These are phyloP conservation scores for Rhodotorula sp. DNA, from an alignment of 1,284 basidiomycete species.

Conservation along the genomic window DNA sequence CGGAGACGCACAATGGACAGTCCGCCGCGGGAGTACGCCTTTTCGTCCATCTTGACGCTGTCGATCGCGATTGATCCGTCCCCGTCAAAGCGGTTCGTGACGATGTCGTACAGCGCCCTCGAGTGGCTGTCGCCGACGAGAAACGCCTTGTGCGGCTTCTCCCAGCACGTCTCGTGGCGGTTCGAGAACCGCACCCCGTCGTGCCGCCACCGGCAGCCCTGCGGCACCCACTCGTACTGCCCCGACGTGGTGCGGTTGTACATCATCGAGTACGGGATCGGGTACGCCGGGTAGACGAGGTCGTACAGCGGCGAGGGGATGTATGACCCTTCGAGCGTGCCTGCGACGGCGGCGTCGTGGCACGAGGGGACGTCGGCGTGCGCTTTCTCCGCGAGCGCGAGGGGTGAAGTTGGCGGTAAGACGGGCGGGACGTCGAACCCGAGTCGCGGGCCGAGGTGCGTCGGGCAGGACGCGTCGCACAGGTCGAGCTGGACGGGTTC, in stretches of 20 bases:
- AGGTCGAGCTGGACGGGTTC: conserved; percentile 1
- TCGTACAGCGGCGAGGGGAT: neutral
- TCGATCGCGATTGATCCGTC: neutral
- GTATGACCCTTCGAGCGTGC: neutral
- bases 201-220: conserved; percentile 1
- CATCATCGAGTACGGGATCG: neutral
- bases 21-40: neutral
- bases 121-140: conserved; percentile 3
- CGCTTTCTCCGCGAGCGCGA: neutral
- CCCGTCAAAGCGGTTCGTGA: conserved; percentile 1
- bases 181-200: conserved; percentile 1
- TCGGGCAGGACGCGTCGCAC: neutral
- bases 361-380: neutral
- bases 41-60: conserved; percentile 6
- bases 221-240: conserved; percentile 8
- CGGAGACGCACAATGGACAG: conserved; percentile 8
- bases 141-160: neutral
- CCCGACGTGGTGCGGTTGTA: conserved; percentile 8
- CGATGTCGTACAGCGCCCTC: conserved; percentile 2
- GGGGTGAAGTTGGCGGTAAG: neutral
- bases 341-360: neutral
- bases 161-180: conserved; percentile 3
- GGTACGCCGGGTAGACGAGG: conserved; percentile 3
- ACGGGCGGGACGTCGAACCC: neutral
- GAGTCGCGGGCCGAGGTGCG: neutral